These are phyloP conservation scores for Elsinoe australis DNA, from an alignment of 2,329 filamentous ascomycete genomes.

Conservation along the genomic window DNA sequence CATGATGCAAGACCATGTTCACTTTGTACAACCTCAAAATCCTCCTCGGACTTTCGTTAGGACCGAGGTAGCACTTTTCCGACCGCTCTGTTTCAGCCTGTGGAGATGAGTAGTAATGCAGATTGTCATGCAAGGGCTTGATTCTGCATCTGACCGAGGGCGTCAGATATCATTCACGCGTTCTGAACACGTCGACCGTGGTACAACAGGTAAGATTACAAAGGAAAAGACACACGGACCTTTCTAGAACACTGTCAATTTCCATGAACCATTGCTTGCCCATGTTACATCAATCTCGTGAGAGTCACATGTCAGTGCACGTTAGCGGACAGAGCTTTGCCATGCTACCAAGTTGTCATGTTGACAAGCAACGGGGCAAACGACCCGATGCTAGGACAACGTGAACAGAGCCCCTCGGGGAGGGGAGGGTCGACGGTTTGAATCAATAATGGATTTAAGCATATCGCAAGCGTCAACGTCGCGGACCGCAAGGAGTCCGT, in stretches of 20 bases:
- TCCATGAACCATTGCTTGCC: slow-evolving; percentile 1
- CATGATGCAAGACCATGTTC: slow-evolving; percentile 2
- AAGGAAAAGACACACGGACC: not conserved
- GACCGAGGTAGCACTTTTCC: slow-evolving; percentile 3
- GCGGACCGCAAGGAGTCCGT: no score
- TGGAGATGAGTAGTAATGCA: not conserved
- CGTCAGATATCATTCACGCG: not conserved
- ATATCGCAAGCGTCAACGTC: not conserved
- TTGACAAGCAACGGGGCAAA: slow-evolving; percentile 5
- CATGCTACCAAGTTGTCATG: slow-evolving; percentile 4
- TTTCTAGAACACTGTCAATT: slow-evolving; percentile 17
- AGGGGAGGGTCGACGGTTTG: no score
- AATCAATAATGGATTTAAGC: slow-evolving; percentile 6
- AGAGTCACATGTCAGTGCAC: not conserved
- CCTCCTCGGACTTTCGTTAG: not conserved
- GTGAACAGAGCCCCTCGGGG: not conserved
- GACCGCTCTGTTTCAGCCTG: slow-evolving; percentile 1
- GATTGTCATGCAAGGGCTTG: slow-evolving; percentile 6
- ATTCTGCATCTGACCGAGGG: slow-evolving; percentile 1
- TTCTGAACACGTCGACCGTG: not conserved
- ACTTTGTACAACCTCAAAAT: no score
- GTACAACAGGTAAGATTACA: not conserved
- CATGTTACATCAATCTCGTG: not conserved
- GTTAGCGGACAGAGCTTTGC: not conserved
- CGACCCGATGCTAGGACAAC: not conserved